Conservation (phyloP, 805 yeast genomes). For the Metahyphopichia silvanorum region DNA sequence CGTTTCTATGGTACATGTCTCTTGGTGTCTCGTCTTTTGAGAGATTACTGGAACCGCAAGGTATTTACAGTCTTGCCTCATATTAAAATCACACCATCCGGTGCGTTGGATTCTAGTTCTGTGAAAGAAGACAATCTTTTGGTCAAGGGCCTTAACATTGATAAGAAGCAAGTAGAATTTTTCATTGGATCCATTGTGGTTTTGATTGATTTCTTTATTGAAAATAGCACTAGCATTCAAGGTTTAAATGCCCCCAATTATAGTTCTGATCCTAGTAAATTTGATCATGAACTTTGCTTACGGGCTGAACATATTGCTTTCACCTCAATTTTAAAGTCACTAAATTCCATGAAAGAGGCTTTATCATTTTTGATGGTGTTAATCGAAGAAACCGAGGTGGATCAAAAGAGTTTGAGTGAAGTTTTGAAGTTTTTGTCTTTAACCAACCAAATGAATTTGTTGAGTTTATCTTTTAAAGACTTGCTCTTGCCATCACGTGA, state of each 20-base stretch:
- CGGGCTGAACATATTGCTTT: constrained; percentile 93
- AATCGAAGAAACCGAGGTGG: constrained; percentile 61
- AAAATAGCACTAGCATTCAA: constrained; percentile 59
- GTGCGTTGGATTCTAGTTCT: constrained; percentile 32
- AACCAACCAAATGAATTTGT: constrained; percentile 66
- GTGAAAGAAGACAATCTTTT: constrained; percentile 42
- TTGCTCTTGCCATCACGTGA: constrained; percentile 69
- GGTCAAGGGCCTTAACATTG: constrained; percentile 44
- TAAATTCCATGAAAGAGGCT: constrained; percentile 82
- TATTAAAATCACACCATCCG: constrained; percentile 35
- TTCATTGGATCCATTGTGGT: constrained; percentile 69
- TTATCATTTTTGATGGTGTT: constrained; percentile 81
- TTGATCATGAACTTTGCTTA: constrained; percentile 62
- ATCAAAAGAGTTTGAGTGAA: constrained; percentile 49
- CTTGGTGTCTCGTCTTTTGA: constrained; percentile 71
- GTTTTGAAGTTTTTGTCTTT: constrained; percentile 66
- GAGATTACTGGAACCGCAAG: constrained; percentile 73
- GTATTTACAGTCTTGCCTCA: constrained; percentile 55
- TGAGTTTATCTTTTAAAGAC: constrained; percentile 67
- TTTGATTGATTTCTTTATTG: constrained; percentile 64
- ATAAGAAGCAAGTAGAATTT: constrained; percentile 56
- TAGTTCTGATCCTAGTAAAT: constrained; percentile 45
- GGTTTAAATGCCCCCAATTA: constrained; percentile 58
- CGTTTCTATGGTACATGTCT: constrained; percentile 86
- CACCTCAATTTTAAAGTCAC: constrained; percentile 68